These are phyloP conservation scores for Paracamarosporium sp. DNA, from an alignment of 2,329 filamentous ascomycete species.

Conservation along the genomic window DNA sequence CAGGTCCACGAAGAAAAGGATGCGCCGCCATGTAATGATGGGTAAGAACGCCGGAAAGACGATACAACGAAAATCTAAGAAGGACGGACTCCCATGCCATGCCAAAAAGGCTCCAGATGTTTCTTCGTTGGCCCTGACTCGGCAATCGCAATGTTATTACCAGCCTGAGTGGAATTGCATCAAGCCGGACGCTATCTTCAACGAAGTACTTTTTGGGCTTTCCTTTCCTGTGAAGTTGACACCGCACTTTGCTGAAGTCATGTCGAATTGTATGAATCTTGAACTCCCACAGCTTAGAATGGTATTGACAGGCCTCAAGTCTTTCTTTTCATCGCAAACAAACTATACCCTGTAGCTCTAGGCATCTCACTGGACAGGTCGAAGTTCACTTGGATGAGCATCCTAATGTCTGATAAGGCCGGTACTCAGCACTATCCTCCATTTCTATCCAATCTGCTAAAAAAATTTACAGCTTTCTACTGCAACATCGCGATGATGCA, in stretches of 20 bases:
- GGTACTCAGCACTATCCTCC: neutral
- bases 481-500: slow-evolving; percentile 8
- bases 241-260: neutral
- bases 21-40: slow-evolving; percentile 8
- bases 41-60: slow-evolving; percentile 12
- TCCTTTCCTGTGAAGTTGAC: slow-evolving; percentile 3
- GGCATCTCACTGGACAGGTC: slow-evolving; percentile 1
- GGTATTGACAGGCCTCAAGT: neutral
- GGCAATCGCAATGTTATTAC: neutral
- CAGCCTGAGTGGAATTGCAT: neutral
- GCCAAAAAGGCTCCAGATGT: neutral
- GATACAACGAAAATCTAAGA: neutral
- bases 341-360: neutral
- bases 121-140: neutral
- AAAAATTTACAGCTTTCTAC: neutral
- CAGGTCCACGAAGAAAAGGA: neutral
- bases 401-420: neutral
- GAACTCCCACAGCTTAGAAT: too few species aligned
- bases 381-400: slow-evolving; percentile 1
- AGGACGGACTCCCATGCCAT: neutral
- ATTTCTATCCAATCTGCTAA: neutral
- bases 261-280: neutral
- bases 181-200: neutral
- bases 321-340: neutral
- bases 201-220: neutral